Base-by-base conservation (phyloP, 1,139 yeast species). In the Candida gigantensis region DNA sequence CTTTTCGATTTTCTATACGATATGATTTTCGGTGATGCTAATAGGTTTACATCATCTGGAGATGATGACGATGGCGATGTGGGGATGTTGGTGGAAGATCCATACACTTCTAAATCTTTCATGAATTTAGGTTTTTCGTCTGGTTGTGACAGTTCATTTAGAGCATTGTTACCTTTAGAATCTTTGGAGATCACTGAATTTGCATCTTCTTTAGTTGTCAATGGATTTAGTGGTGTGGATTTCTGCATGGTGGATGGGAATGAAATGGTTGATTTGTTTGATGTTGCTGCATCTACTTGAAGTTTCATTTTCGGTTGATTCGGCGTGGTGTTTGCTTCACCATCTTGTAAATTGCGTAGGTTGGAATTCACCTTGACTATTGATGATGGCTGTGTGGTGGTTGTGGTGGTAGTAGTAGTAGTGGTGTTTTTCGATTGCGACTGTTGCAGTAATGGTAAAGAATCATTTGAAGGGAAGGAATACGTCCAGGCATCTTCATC, bases 161-260 rank as follows among this genome's bases (percentile, higher is more conserved):
- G 19, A 4, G 28, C 39, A 24, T 42, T 32, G 3, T n/a, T n/a
- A n/a, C 25, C 32, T 11, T 36, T 36, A 5, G 41, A 46, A 26
- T 69, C 74, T 39, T 56, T 63, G 10, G 74, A 65, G 6, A 68
- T 53, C 14, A 65, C 52, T n/a, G 72, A 65, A 37, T 49, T 65
- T 10, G 75, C 77, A 47, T 79, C 84, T 30, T 77, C 72, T 36
- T 57, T 71, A 0, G 85, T 79, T 2, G 81, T 76, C 33, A 68
- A 73, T 0, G 86, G 84, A 42, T 73, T 64, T 0, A 84, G 84
- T 0, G 84, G 84, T 0, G 69, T 55, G 3, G 81, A 63, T 46
- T 78, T 78, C 29, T 53, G 58, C 30, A 61, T 37, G 38, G 66
- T 65, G 3, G 72, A 61, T 41, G 65, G 71, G 11, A 69, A 50